Percentiles rank a stretch among this genome's conserved stretches.
Conservation (phyloP, 257 asterid species). For the Przewalskia tangutica region DNA sequence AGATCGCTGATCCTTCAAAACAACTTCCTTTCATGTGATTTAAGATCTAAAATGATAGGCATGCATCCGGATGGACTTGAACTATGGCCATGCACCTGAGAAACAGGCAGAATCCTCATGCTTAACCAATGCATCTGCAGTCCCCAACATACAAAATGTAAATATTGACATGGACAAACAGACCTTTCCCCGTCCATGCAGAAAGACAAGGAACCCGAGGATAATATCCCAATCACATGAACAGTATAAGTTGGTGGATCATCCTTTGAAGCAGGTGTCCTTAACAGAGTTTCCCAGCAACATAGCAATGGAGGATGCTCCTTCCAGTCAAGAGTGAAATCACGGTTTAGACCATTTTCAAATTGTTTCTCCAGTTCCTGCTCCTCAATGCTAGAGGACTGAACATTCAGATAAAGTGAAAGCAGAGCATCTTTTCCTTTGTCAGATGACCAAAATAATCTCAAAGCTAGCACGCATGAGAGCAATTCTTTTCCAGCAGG, state of each 20-base stretch:
- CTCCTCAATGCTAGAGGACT: constrained; percentile 34
- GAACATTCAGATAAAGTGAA: constrained; percentile 28
- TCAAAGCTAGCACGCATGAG: constrained; percentile 54
- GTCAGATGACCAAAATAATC: constrained; percentile 48
- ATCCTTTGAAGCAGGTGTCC: constrained; percentile 46
- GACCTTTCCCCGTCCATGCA: constrained; percentile 71
- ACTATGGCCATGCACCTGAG: neutral
- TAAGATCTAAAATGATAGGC: neutral
- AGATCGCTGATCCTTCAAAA: neutral
- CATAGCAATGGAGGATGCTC: constrained; percentile 60
- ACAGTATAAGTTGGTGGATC: constrained; percentile 38
- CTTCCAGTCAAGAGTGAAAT: constrained; percentile 49
- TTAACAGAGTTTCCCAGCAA: constrained; percentile 59
- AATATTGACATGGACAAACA: constrained; percentile 2
- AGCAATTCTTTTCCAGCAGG: constrained; percentile 72
- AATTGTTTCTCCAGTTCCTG: constrained; percentile 29
- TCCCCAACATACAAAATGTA: constrained; percentile 2
- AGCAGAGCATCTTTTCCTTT: constrained; percentile 59
- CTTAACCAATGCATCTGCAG: neutral
- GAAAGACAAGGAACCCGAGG: constrained; percentile 54
- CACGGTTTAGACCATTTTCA: constrained; percentile 23
- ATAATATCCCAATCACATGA: constrained; percentile 47
- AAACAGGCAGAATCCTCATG: neutral
- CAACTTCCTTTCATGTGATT: neutral
- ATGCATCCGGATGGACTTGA: neutral